These are phyloP conservation scores for Aspergillus glaucus DNA, from an alignment of 2,329 filamentous ascomycete genomes.

Conservation along the genomic window DNA sequence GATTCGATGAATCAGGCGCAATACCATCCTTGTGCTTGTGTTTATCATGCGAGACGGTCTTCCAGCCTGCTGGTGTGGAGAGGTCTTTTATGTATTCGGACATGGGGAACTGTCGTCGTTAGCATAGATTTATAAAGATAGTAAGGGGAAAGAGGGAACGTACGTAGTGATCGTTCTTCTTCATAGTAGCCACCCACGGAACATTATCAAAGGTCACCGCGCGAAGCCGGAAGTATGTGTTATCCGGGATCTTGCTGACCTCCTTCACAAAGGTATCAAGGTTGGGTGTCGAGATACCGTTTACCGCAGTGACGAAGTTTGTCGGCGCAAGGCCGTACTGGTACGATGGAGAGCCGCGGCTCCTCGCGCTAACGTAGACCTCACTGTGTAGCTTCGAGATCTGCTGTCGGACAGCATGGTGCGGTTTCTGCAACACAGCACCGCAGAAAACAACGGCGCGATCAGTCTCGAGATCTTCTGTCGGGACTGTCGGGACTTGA, in stretches of 20 bases:
- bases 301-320: constrained; percentile 96
- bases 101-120: constrained; percentile 50
- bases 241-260: constrained; percentile 84
- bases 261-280: constrained; percentile 73
- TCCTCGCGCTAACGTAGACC: constrained; percentile 87
- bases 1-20: constrained; percentile 33
- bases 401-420: constrained; percentile 94
- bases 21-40: constrained; percentile 31
- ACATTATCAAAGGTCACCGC: constrained; percentile 99
- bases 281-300: constrained; percentile 77
- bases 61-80: constrained; percentile 50
- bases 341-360: constrained; percentile 74
- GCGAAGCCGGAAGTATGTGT: constrained; percentile 94
- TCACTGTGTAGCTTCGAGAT: constrained; percentile 95
- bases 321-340: constrained; percentile 91
- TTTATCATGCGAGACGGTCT: constrained; percentile 50
- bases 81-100: constrained; percentile 58
- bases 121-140: constrained; percentile 2
- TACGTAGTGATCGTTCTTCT: constrained; percentile 97
- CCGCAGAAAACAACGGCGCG: constrained; percentile 92
- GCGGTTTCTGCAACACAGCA: constrained; percentile 83
- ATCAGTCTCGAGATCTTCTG: constrained; percentile 85
- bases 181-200: constrained; percentile 99
- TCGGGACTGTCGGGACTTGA: constrained; percentile 75
- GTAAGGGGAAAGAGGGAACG: constrained; percentile 12